A percentile compares a stretch with the other conserved stretches of the same genome.
These are phyloP conservation scores for Zanthoxylum bungeanum DNA, from an alignment of 345 rosid species.

Conservation along the genomic window DNA sequence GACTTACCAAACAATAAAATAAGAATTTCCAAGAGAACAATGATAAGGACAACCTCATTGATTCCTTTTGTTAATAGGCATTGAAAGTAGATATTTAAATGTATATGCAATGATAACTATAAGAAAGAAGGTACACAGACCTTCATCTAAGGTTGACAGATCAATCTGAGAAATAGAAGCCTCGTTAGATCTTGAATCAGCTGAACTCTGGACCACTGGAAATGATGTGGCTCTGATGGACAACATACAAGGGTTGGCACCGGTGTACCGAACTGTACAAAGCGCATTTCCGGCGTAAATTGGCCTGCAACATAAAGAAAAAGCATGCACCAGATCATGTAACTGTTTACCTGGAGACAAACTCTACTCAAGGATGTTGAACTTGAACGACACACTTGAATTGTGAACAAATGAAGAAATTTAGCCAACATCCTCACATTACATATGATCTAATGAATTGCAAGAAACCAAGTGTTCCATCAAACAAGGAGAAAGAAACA, in stretches of 20 bases:
- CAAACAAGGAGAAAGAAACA: neutral
- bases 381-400: neutral
- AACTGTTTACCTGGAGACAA: neutral
- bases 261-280: constrained; percentile 74
- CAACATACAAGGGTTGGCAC: constrained; percentile 75
- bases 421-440: neutral
- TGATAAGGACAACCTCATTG: neutral
- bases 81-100: neutral
- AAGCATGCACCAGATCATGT: constrained; percentile 4
- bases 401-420: neutral
- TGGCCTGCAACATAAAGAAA: constrained; percentile 54
- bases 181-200: constrained; percentile 42
- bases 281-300: constrained; percentile 99
- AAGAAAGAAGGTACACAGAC: constrained; percentile 43
- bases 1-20: neutral
- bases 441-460: neutral
- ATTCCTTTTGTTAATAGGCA: neutral
- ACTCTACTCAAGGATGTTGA: neutral
- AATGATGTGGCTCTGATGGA: constrained; percentile 82
- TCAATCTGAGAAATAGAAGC: constrained; percentile 90
- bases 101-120: neutral
- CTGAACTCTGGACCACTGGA: constrained; percentile 34
- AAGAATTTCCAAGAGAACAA: neutral
- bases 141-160: constrained; percentile 75
- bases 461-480: neutral